Percentiles rank a stretch among this genome's conserved stretches.
phyloP scores from a whole-genome alignment of 306 rosid genomes.

The Cicer pinnatifidum region DNA sequence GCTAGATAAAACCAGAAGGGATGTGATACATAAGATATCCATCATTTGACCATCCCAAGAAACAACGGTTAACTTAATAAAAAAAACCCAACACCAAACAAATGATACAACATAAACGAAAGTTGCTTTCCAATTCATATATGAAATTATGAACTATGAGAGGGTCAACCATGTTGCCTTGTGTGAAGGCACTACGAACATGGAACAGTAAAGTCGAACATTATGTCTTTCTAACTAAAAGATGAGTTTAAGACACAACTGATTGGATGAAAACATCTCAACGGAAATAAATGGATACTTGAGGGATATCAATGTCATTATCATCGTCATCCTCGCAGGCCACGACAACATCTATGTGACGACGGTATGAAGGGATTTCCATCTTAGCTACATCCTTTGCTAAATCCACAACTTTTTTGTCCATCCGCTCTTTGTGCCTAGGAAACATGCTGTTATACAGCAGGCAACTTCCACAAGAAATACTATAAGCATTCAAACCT shows the following conservation, averaged over 20 bases:
- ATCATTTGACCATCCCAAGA: constrained; percentile 1
- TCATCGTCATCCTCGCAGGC: constrained; percentile 97
- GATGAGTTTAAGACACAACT: constrained; percentile 38
- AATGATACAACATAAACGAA: constrained; percentile 34
- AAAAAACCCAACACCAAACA: not conserved
- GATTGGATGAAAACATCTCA: constrained; percentile 51
- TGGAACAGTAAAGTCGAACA: constrained; percentile 37
- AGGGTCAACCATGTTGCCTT: constrained; percentile 34
- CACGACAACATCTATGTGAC: constrained; percentile 83
- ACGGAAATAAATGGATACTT: constrained; percentile 82
- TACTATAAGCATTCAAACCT: constrained; percentile 87
- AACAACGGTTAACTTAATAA: not conserved
- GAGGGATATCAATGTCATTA: constrained; percentile 89
- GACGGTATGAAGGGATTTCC: constrained; percentile 76
- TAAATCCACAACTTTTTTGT: constrained; percentile 79
- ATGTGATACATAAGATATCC: no score
- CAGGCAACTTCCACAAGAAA: constrained; percentile 89
- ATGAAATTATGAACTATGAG: constrained; percentile 31
- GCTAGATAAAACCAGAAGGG: no score
- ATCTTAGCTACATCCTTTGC: constrained; percentile 87
- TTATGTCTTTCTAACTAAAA: constrained; percentile 49
- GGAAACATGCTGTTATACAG: constrained; percentile 92
- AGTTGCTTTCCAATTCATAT: constrained; percentile 42
- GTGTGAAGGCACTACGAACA: constrained; percentile 35
- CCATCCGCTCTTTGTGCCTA: constrained; percentile 87